phyloP scores from a whole-genome alignment of 139 green algal species.

The Penium margaritaceum region DNA sequence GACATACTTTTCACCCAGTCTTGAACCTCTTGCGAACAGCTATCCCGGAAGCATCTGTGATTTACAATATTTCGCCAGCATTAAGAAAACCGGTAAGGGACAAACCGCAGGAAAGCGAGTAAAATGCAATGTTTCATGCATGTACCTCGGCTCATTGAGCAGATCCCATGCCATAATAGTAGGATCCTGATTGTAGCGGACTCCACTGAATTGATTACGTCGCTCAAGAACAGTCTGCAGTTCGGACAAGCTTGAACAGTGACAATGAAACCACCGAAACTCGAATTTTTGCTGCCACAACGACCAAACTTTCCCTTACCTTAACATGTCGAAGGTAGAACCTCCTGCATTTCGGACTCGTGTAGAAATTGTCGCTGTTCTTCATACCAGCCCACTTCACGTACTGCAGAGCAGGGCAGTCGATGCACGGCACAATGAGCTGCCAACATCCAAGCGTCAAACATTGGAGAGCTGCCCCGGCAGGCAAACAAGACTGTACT shows the following conservation, averaged over 20 bases:
- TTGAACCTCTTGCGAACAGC: neutral
- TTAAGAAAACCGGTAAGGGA: neutral
- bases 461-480: too few species aligned
- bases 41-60: too few species aligned
- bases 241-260: too few species aligned
- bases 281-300: too few species aligned
- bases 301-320: too few species aligned
- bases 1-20: slow-evolving; percentile 17
- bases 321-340: too few species aligned
- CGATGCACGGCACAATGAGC: too few species aligned
- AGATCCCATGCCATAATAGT: slow-evolving; percentile 63
- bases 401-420: too few species aligned
- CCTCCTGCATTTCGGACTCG: too few species aligned
- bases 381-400: neutral
- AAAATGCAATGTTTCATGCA: neutral
- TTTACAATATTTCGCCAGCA: neutral
- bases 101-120: neutral
- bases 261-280: too few species aligned
- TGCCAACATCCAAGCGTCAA: too few species aligned
- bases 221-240: slow-evolving; percentile 5
- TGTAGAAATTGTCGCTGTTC: neutral
- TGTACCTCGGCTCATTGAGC: slow-evolving; percentile 55
- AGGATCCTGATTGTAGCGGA: slow-evolving; percentile 58
- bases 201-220: slow-evolving; percentile 47
- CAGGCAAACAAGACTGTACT: too few species aligned